A percentile compares a stretch with the other conserved stretches of the same genome.
Conservation (phyloP, 1,139 yeast species). For the Taphrina populina region DNA sequence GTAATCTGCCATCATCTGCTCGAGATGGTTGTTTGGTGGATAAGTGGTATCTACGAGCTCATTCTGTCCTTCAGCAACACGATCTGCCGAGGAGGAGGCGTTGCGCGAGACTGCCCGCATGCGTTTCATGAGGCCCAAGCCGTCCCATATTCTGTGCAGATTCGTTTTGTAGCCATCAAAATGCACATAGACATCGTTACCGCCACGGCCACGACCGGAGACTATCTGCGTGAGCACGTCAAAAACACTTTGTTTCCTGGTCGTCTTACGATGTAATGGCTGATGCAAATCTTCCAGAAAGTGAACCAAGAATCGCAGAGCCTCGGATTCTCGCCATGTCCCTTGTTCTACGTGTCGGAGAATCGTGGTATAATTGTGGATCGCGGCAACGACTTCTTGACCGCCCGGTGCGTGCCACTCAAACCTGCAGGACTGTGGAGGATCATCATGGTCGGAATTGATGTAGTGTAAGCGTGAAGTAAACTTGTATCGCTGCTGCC, state of each 20-base stretch:
- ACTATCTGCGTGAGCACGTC: neutral
- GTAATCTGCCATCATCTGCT: conserved; percentile 8
- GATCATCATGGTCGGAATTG: conserved; percentile 14
- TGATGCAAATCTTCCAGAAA: conserved; percentile 26
- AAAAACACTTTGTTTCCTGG: neutral
- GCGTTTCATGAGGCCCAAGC: conserved; percentile 17
- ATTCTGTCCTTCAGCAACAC: neutral
- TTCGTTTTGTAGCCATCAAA: conserved; percentile 26
- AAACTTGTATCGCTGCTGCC: conserved; percentile 16
- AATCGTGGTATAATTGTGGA: conserved; percentile 20
- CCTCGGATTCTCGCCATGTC: conserved; percentile 22
- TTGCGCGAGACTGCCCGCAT: neutral
- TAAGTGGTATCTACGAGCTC: too few relatives aligned
- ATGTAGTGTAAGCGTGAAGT: conserved; percentile 21
- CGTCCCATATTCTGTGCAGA: conserved; percentile 30
- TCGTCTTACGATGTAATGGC: conserved; percentile 20
- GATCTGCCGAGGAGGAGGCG: neutral
- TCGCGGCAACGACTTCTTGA: conserved; percentile 28
- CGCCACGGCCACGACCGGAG: conserved; percentile 30
- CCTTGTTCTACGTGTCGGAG: conserved; percentile 21
- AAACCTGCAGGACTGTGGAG: conserved; percentile 18
- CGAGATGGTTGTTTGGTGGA: too few relatives aligned
- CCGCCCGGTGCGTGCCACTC: conserved; percentile 30
- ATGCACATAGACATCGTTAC: conserved; percentile 22
- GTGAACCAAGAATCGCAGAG: conserved; percentile 28